Percentiles rank a stretch among this genome's conserved stretches.
phyloP scores from a whole-genome alignment of 768 basidiomycete species.

The Pulveroboletus sp. region DNA sequence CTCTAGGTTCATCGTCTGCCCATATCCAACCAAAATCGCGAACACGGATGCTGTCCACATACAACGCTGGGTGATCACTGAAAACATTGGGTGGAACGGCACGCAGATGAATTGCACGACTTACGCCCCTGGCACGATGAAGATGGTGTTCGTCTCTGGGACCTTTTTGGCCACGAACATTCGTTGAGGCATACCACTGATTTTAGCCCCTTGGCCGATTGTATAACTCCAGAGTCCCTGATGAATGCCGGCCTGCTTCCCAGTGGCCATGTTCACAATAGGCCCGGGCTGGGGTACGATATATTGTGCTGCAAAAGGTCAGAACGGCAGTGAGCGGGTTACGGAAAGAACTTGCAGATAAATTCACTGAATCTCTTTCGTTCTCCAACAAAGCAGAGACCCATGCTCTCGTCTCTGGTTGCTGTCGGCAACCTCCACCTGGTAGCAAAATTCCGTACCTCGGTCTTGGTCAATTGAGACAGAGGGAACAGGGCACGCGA shows the following conservation, averaged over 20 bases:
- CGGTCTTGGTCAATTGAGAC: constrained; percentile 56
- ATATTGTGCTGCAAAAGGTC: constrained; percentile 59
- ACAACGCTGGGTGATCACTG: constrained; percentile 62
- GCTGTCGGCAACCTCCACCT: constrained; percentile 66
- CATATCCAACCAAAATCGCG: constrained; percentile 75
- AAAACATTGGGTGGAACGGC: neutral
- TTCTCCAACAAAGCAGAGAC: constrained; percentile 91
- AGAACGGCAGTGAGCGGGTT: neutral
- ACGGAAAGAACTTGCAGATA: constrained; percentile 46
- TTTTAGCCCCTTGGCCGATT: constrained; percentile 73
- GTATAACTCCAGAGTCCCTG: constrained; percentile 81
- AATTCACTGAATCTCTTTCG: constrained; percentile 69
- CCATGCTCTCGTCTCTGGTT: constrained; percentile 81
- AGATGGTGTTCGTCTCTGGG: constrained; percentile 54
- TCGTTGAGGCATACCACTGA: constrained; percentile 55
- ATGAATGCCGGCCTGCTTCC: constrained; percentile 56
- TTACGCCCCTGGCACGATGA: constrained; percentile 72
- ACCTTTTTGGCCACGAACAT: constrained; percentile 80
- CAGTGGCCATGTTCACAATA: constrained; percentile 56
- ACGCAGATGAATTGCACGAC: constrained; percentile 14
- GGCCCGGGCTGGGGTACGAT: constrained; percentile 64
- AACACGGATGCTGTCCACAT: constrained; percentile 37
- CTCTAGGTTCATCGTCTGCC: constrained; percentile 51
- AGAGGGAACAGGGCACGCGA: constrained; percentile 77
- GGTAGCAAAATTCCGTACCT: constrained; percentile 70